These are phyloP conservation scores for Chlamydomonas asymmetrica DNA, from an alignment of 139 green algal genomes.

Conservation along the genomic window DNA sequence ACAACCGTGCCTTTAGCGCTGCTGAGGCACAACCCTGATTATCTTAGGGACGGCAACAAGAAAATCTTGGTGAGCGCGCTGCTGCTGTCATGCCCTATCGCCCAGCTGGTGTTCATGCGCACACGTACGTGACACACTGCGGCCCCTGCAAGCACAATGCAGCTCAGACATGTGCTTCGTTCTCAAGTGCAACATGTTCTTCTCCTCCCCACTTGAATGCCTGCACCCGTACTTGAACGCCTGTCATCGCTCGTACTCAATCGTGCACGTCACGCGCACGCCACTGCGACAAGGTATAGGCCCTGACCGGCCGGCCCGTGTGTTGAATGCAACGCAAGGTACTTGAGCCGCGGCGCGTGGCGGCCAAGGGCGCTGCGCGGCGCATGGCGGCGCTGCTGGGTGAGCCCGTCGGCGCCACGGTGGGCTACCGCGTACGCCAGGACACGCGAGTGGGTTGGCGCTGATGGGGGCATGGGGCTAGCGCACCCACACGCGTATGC, in stretches of 20 bases:
- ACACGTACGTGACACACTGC: neutral
- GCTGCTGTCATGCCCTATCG: neutral
- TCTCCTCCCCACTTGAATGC: no score
- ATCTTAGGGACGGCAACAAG: conserved; percentile 29
- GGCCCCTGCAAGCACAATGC: neutral
- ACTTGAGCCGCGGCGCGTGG: conserved; percentile 67
- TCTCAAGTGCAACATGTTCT: neutral
- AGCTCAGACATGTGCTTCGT: neutral
- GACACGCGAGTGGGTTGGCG: conserved; percentile 31
- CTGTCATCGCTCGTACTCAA: neutral
- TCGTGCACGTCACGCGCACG: neutral
- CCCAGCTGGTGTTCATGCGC: neutral
- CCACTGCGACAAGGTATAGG: neutral
- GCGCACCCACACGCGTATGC: no score
- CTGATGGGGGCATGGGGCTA: no score
- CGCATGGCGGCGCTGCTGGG: conserved; percentile 66
- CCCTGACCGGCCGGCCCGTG: neutral
- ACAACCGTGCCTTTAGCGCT: conserved; percentile 66
- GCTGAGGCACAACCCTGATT: conserved; percentile 42
- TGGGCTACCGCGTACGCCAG: conserved; percentile 57
- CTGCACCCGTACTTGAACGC: neutral
- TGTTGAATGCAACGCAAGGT: conserved; percentile 26
- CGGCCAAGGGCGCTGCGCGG: conserved; percentile 61
- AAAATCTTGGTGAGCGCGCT: conserved; percentile 25
- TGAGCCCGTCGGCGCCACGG: conserved; percentile 41